Evolutionary conservation across 139 green algal genomes (phyloP).

Genomic region (Diplosphaera chodatii): DNA sequence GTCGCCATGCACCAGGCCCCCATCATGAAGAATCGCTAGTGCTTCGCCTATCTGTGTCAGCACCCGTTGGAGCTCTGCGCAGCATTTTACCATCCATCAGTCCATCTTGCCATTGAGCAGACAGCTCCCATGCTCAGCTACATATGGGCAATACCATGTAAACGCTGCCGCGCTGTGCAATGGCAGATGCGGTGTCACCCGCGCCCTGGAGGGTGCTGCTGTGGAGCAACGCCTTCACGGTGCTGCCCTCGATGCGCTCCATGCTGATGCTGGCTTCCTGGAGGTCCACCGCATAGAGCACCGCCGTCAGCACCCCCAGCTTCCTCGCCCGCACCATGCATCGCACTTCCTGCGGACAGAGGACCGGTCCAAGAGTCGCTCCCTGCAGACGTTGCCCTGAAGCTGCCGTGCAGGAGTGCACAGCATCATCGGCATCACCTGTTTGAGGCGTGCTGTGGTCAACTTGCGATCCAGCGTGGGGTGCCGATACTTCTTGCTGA

Average conservation of each 20-base stretch:
- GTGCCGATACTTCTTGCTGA: slow-evolving; percentile 81
- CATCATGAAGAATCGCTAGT: slow-evolving; percentile 83
- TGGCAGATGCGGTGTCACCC: slow-evolving; percentile 13
- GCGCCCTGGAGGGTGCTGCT: background rate
- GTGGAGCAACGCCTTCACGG: slow-evolving; percentile 55
- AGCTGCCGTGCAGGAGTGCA: no score
- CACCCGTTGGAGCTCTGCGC: slow-evolving; percentile 28
- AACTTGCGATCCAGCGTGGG: slow-evolving; percentile 68
- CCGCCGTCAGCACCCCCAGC: slow-evolving; percentile 58
- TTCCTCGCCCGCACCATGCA: slow-evolving; percentile 60
- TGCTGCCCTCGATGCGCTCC: slow-evolving; percentile 52
- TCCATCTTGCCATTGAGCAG: no score
- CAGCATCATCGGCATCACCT: background rate
- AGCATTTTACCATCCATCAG: background rate
- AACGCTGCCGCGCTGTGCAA: no score
- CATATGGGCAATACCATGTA: no score
- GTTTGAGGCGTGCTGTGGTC: slow-evolving; percentile 50
- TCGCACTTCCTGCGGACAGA: slow-evolving; percentile 49
- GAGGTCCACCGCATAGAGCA: slow-evolving; percentile 61
- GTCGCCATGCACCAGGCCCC: slow-evolving; percentile 82
- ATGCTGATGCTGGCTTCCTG: slow-evolving; percentile 50
- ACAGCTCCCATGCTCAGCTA: no score
- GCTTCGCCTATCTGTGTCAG: slow-evolving; percentile 48
- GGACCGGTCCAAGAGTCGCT: background rate
- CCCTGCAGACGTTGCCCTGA: background rate